Conservation (phyloP, 139 green algal species). For the Pseudopediastrum boryanum region DNA sequence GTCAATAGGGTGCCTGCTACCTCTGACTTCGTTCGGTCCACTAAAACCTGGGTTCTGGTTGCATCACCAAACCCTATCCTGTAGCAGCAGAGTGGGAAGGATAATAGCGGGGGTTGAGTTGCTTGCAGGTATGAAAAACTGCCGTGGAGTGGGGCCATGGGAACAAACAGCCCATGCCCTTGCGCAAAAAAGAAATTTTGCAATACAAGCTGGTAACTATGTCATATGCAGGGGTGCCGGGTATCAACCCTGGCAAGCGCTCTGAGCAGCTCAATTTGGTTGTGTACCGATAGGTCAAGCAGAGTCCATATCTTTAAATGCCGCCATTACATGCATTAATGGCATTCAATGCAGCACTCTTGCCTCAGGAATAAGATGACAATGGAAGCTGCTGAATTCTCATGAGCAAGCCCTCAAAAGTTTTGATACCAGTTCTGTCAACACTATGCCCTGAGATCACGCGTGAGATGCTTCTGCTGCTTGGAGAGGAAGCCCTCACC, state of each 20-base stretch:
- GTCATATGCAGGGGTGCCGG: neutral
- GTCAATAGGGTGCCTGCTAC: conserved; percentile 86
- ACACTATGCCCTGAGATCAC: neutral
- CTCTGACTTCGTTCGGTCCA: conserved; percentile 59
- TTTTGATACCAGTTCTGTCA: neutral
- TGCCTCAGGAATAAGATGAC: neutral
- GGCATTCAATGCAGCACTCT: neutral
- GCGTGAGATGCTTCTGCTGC: neutral
- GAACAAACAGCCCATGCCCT: neutral
- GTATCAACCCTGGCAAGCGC: neutral
- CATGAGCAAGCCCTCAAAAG: neutral
- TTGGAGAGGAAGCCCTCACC: conserved; percentile 58
- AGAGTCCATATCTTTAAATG: neutral
- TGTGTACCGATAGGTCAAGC: too few relatives aligned
- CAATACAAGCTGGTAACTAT: too few relatives aligned
- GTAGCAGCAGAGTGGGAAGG: neutral
- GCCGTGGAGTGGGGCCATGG: neutral
- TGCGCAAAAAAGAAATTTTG: conserved; percentile 49
- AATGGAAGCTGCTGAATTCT: neutral
- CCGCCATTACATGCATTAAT: neutral
- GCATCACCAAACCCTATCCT: conserved; percentile 54
- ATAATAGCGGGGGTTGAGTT: neutral
- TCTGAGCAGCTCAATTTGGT: neutral
- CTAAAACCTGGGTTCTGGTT: conserved; percentile 34
- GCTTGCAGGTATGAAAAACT: too few relatives aligned